phyloP scores from a whole-genome alignment of 2,329 filamentous ascomycete genomes.

The Aureobasidium sp. region DNA sequence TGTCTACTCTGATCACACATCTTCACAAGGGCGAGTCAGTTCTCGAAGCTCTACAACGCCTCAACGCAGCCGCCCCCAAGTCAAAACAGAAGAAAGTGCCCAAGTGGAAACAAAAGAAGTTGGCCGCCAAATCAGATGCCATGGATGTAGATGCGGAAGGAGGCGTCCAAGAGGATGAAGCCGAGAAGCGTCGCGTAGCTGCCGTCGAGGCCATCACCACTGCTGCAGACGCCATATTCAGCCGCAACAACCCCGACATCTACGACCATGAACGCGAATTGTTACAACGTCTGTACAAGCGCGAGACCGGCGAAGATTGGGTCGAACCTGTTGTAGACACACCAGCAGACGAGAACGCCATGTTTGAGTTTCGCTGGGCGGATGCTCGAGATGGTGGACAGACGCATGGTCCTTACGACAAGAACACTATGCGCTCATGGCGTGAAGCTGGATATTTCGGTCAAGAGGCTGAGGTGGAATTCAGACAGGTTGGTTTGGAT shows the following conservation, averaged over 20 bases:
- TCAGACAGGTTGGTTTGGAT: constrained; percentile 31
- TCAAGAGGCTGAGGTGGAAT: constrained; percentile 59
- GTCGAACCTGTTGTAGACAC: constrained; percentile 31
- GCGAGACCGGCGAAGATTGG: constrained; percentile 86
- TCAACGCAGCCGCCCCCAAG: constrained; percentile 41
- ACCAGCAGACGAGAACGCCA: constrained; percentile 2
- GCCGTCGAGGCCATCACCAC: constrained; percentile 78
- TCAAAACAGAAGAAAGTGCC: constrained; percentile 48
- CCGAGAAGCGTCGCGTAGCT: constrained; percentile 60
- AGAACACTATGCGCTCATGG: constrained; percentile 81
- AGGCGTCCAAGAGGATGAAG: constrained; percentile 50
- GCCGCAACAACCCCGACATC: constrained; percentile 76
- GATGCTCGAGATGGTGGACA: constrained; percentile 74
- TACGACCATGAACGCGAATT: constrained; percentile 84
- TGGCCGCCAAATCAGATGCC: constrained; percentile 35
- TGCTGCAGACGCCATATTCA: constrained; percentile 78
- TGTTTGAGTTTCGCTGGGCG: constrained; percentile 89
- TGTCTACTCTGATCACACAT: constrained; percentile 62
- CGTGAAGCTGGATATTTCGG: constrained; percentile 86
- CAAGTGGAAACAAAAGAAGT: constrained; percentile 51
- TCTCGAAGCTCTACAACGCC: constrained; percentile 74
- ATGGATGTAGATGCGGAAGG: constrained; percentile 60
- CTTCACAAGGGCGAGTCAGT: constrained; percentile 78
- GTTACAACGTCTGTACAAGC: constrained; percentile 71
- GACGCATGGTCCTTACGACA: constrained; percentile 81